These are phyloP conservation scores for Leucaena leucocephala DNA, from an alignment of 306 rosid genomes.

Conservation along the genomic window DNA sequence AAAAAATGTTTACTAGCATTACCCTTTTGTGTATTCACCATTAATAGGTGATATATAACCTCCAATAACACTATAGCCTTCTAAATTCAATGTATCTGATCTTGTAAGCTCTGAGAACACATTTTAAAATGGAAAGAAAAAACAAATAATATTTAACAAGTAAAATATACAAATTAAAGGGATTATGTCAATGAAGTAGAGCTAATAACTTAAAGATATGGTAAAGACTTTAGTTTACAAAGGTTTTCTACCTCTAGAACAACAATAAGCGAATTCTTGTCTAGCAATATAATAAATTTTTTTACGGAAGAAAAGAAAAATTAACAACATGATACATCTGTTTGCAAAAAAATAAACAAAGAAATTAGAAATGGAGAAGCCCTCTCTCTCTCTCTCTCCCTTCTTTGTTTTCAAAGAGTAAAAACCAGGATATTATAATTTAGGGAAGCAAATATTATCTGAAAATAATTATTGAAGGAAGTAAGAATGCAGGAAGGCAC, in stretches of 20 bases:
- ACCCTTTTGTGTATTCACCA: conserved; percentile 91
- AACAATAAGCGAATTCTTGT: neutral
- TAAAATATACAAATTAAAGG: neutral
- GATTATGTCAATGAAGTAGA: neutral
- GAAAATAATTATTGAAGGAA: neutral
- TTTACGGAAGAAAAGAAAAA: neutral
- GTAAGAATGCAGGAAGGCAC: neutral
- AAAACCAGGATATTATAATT: neutral
- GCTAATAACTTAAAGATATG: neutral
- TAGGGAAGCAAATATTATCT: neutral
- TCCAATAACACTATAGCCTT: conserved; percentile 81
- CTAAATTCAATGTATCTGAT: conserved; percentile 62
- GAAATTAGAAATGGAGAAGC: neutral
- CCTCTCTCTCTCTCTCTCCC: conserved; percentile 9
- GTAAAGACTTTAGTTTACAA: neutral
- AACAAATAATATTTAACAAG: conserved; percentile 16
- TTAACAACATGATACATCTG: neutral
- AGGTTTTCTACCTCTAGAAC: neutral
- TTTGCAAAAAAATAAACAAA: neutral
- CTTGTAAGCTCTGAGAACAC: conserved; percentile 76
- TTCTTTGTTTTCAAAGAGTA: neutral
- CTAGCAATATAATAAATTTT: neutral
- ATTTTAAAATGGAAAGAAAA: conserved; percentile 5
- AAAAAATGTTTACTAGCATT: too few relatives aligned
- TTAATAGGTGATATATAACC: conserved; percentile 94